Evolutionary conservation across 176 grass and related monocot species (phyloP).

Genomic region (Typha latifolia): DNA sequence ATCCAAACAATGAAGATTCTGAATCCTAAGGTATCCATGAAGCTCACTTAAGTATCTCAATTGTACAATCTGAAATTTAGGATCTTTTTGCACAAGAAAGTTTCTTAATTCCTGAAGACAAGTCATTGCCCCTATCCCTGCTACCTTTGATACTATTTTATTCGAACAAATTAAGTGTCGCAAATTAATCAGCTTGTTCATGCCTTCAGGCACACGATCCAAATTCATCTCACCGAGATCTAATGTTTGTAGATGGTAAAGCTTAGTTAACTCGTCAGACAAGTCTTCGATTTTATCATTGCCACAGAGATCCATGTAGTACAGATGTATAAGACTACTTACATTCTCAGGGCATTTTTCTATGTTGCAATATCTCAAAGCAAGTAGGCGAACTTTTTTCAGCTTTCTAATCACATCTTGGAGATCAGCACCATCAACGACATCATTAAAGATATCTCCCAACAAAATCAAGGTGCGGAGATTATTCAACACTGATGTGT

Average conservation of each 20-base stretch:
- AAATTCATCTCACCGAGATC: background rate
- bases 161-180: background rate
- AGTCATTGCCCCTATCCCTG: background rate
- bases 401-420: too few species aligned
- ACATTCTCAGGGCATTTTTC: too few species aligned
- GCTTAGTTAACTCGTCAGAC: background rate
- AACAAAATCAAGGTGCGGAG: background rate
- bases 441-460: too few species aligned
- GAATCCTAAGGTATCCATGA: background rate
- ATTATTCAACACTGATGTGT: background rate
- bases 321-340: too few species aligned
- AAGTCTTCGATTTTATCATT: background rate
- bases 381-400: too few species aligned
- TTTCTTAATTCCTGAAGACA: background rate
- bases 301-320: too few species aligned
- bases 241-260: background rate
- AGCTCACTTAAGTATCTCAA: background rate
- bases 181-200: background rate
- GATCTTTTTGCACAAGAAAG: background rate
- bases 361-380: too few species aligned
- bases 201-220: background rate
- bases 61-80: background rate
- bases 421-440: too few species aligned
- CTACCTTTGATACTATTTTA: background rate
- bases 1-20: background rate